Evolutionary conservation across 2,329 filamentous ascomycete species (phyloP).

Genomic region (Calonectria pauciramosa): DNA sequence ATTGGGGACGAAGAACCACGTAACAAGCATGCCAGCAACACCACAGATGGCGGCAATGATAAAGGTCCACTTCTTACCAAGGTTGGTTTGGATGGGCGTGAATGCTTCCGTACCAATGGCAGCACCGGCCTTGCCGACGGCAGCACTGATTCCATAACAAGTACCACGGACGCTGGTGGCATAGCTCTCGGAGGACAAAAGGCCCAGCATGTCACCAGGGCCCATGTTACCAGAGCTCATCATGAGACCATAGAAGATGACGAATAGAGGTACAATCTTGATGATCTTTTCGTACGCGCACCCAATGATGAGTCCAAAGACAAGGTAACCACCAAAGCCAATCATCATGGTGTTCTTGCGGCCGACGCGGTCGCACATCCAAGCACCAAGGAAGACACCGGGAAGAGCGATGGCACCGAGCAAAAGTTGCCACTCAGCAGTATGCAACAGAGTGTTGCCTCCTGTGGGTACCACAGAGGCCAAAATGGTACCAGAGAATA

Average conservation of each 20-base stretch:
- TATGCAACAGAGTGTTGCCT: slow-evolving; percentile 53
- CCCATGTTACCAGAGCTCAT: slow-evolving; percentile 64
- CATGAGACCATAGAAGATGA: slow-evolving; percentile 66
- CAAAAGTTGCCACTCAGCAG: slow-evolving; percentile 64
- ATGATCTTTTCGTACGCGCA: slow-evolving; percentile 61
- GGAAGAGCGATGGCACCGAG: slow-evolving; percentile 60
- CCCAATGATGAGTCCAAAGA: slow-evolving; percentile 67
- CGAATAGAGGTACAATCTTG: slow-evolving; percentile 62
- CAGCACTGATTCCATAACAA: slow-evolving; percentile 65
- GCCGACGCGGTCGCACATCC: slow-evolving; percentile 61
- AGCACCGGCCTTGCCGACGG: slow-evolving; percentile 64
- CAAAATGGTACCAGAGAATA: slow-evolving; percentile 61
- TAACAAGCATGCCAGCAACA: slow-evolving; percentile 61
- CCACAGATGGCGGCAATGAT: slow-evolving; percentile 66
- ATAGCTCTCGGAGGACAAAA: slow-evolving; percentile 65
- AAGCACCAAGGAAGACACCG: slow-evolving; percentile 64
- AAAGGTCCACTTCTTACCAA: slow-evolving; percentile 65
- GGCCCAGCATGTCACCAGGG: slow-evolving; percentile 64
- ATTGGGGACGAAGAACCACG: slow-evolving; percentile 62
- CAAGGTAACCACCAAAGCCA: slow-evolving; percentile 63
- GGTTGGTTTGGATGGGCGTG: slow-evolving; percentile 58
- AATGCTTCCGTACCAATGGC: slow-evolving; percentile 66
- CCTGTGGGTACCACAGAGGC: slow-evolving; percentile 52
- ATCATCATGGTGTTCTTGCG: slow-evolving; percentile 65
- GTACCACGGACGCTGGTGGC: slow-evolving; percentile 66